A percentile compares a stretch with the other conserved stretches of the same genome.
Evolutionary conservation across 1,284 basidiomycete genomes (phyloP).

Genomic region (Trametes pubescens): DNA sequence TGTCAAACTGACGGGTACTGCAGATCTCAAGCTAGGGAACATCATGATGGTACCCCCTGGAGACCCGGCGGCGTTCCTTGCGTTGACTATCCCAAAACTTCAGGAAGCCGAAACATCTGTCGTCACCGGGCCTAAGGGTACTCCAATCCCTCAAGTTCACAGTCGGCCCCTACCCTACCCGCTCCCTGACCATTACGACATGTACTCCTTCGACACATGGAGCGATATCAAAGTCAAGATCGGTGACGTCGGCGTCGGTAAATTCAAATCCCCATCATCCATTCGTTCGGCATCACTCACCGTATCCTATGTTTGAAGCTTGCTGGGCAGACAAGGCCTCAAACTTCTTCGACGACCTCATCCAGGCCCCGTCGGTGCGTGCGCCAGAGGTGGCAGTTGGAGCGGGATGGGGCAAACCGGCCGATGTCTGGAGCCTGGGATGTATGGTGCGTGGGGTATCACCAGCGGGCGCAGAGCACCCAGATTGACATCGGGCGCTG

Average conservation of each 20-base stretch:
- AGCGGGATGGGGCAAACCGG: slow-evolving; percentile 16
- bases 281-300: neutral
- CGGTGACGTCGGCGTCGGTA: slow-evolving; percentile 18
- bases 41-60: slow-evolving; percentile 9
- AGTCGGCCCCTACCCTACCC: slow-evolving; percentile 10
- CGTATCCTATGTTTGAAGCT: neutral
- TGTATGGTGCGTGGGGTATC: slow-evolving; percentile 8
- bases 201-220: slow-evolving; percentile 12
- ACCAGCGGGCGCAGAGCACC: neutral
- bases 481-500: neutral
- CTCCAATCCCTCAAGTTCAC: slow-evolving; percentile 3
- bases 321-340: slow-evolving; percentile 8
- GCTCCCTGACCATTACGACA: slow-evolving; percentile 11
- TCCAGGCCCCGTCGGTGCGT: slow-evolving; percentile 9
- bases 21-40: slow-evolving; percentile 13
- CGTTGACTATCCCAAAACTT: slow-evolving; percentile 7
- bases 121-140: neutral
- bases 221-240: slow-evolving; percentile 6
- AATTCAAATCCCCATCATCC: neutral
- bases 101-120: neutral
- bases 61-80: slow-evolving; percentile 6
- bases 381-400: slow-evolving; percentile 14
- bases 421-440: slow-evolving; percentile 13
- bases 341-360: slow-evolving; percentile 10
- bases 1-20: too few species aligned